Base-by-base conservation (phyloP, 2,329 filamentous ascomycete genomes). In the Aspergillus bombycis region DNA sequence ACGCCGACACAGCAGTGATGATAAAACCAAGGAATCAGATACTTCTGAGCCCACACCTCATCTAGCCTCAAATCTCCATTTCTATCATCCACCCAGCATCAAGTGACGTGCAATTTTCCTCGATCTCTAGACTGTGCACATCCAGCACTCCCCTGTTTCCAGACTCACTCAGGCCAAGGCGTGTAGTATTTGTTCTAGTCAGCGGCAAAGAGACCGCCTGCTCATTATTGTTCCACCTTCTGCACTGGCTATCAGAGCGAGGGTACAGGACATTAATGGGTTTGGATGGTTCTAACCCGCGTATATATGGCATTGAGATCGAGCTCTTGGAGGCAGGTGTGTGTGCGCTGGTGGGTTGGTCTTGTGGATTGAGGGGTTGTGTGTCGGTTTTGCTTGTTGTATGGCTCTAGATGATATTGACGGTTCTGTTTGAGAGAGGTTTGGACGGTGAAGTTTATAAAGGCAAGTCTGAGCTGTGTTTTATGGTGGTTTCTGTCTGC, bases 21-120 rank as follows among this genome's bases (percentile, higher is more conserved):
- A 79, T 75, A 76, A 66, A 71, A 71, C 64, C 69, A 52, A 67
- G 70, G 72, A 41, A 74, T 72, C 76, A 79, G 77, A 79, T 79
- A 79, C 77, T 79, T 79, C 75, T 70, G 77, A 79, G 73, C 71
- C 67, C 68, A 56, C 58, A 65, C 59, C 57, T 61, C 45, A 32
- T 30, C 41, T 36, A 57, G 57, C 56, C 36, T 52, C 54, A 43
- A 45, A 30, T 21, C 28, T 64, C 55, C 53, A 57, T 64, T 48
- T 62, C 46, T 62, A 67, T 32, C 32, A 53, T 57, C 54, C 55
- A 61, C 23, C 36, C 52, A 55, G 52, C 52, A 26, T 55, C n/a
- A 21, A 26, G 30, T 23, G 52, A 26, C 34, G 16, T 21, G 19
- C 34, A 21, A 38, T 36, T 7, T 28, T 32, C 36, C n/a, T 32